phyloP scores from a whole-genome alignment of 805 yeast genomes.

The Grigorovia humatica region DNA sequence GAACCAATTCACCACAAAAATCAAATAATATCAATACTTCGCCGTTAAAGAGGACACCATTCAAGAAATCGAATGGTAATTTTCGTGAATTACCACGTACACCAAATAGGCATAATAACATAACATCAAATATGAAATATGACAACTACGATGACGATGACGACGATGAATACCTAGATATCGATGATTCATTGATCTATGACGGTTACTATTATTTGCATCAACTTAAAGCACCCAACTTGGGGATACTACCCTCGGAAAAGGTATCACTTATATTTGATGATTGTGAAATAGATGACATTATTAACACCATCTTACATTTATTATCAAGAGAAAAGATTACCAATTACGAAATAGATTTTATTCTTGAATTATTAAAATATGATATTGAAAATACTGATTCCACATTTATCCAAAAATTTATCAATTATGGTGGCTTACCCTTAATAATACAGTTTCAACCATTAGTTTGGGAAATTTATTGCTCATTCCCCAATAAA shows the following conservation, averaged over 20 bases:
- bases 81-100: background rate
- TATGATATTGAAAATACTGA: slow-evolving; percentile 14
- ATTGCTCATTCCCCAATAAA: background rate
- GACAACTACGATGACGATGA: background rate
- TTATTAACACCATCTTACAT: background rate
- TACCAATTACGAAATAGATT: background rate
- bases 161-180: background rate
- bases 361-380: background rate
- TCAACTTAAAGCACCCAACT: background rate
- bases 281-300: slow-evolving; percentile 7
- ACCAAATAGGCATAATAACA: background rate
- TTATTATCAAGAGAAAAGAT: background rate
- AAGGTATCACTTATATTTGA: slow-evolving; percentile 2
- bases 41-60: slow-evolving; percentile 1
- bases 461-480: slow-evolving; percentile 2
- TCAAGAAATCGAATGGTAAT: background rate
- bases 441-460: slow-evolving; percentile 8
- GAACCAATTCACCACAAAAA: background rate
- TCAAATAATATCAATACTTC: background rate
- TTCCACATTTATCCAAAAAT: slow-evolving; percentile 14
- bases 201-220: slow-evolving; percentile 5
- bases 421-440: slow-evolving; percentile 21
- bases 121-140: background rate
- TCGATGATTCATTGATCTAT: slow-evolving; percentile 3
- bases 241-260: background rate